Percentiles rank a stretch among this genome's conserved stretches.
Evolutionary conservation across 805 yeast genomes (phyloP).

Genomic region (Metschnikowia koreensis): DNA sequence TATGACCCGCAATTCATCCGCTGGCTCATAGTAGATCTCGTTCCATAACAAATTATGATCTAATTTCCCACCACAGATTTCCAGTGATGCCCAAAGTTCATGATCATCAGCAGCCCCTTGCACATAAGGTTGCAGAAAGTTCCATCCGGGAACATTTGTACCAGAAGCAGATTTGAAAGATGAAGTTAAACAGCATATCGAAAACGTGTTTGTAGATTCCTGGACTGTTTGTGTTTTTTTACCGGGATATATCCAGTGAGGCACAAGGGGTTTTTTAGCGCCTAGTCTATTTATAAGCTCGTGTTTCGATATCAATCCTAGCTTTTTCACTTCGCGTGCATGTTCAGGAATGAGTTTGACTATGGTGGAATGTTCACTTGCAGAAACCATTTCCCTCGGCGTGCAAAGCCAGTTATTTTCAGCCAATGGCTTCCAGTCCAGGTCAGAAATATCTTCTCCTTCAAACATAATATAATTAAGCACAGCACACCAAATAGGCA

Average conservation of each 20-base stretch:
- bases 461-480: conserved; percentile 55
- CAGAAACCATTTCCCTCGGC: conserved; percentile 55
- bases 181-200: conserved; percentile 18
- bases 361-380: conserved; percentile 57
- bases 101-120: conserved; percentile 97
- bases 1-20: conserved; percentile 16
- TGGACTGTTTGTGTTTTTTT: conserved; percentile 4
- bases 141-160: conserved; percentile 11
- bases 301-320: conserved; percentile 39
- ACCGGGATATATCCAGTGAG: conserved; percentile 70
- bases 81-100: conserved; percentile 64
- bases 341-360: conserved; percentile 45
- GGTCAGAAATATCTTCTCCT: conserved; percentile 8
- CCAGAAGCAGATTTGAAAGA: conserved; percentile 10
- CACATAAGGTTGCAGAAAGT: conserved; percentile 47
- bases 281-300: conserved; percentile 29
- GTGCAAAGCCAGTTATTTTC: conserved; percentile 39
- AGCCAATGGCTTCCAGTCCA: background rate
- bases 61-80: conserved; percentile 45
- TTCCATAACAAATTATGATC: conserved; percentile 60
- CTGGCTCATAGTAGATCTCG: conserved; percentile 14
- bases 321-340: conserved; percentile 40
- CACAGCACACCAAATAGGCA: conserved; percentile 91
- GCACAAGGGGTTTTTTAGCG: conserved; percentile 50
- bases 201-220: conserved; percentile 1